Base-by-base conservation (phyloP, 164 flowering plant genomes). In the Hamamelis virginiana region DNA sequence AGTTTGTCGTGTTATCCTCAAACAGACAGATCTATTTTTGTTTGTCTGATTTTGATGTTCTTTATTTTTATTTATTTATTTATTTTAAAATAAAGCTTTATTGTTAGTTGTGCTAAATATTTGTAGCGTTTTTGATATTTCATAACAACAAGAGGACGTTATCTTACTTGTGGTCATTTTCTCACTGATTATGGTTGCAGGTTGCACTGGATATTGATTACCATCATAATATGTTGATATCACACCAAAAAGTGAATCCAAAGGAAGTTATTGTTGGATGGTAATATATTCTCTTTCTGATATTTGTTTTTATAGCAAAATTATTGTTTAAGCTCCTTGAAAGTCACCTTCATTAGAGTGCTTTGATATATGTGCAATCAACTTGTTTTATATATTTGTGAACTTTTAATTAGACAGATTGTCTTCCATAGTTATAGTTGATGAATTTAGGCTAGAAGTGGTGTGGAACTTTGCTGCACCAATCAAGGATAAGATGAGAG, bases 181-280 rank as follows among this genome's bases (percentile, higher is more conserved):
- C n/a, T 28, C 19, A 45, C 3, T 66, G 15, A 6, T 10, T 28
- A 48, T 69, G 38, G 50, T 61, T 72, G 56, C 85, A 91, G 98
- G 98, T 95, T 79, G 97, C 95, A 1, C 66, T 96, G 85, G 97
- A 93, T 78, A 89, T 93, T 59, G 98, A 96, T 55, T 96, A 96
- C 75, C 99, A 93, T 74, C 97, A 91, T 73, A 92, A 88, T 62
- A 91, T 96, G 99, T 66, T 91, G 47, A 52, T 73, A 55, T 86
- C 96, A 25, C 98, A 96, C 81, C 95, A 82, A 65, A 96, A 91
- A 72, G 99, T 96, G 77, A 96, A 96, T 69, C 99, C 98, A 0
- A 89, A 93, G 78, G 98, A 96, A 83, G 92, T 87, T 59, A 89
- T 96, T 76, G 99, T 96, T 59, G 99, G 99, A 86, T 96, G 99